phyloP scores from a whole-genome alignment of 805 yeast species.

The Priceomyces melissophilus region DNA sequence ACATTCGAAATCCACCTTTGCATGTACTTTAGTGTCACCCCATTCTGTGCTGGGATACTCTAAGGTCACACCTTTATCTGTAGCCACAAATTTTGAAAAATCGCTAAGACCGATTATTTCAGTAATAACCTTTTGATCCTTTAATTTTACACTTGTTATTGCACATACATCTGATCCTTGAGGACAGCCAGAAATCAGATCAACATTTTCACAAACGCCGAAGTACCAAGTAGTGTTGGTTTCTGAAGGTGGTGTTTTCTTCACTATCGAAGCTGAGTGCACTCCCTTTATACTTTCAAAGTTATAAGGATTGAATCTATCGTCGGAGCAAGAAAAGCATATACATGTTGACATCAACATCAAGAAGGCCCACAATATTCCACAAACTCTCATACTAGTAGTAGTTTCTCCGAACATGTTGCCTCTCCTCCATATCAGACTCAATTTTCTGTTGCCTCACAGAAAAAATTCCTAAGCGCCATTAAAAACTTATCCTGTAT shows the following conservation, averaged over 20 bases:
- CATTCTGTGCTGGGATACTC: constrained; percentile 55
- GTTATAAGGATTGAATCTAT: constrained; percentile 37
- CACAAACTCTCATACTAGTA: too few species aligned
- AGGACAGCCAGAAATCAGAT: constrained; percentile 54
- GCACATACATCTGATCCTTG: constrained; percentile 78
- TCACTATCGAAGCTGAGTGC: constrained; percentile 35
- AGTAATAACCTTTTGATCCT: constrained; percentile 38
- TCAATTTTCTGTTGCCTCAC: too few species aligned
- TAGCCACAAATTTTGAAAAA: constrained; percentile 22
- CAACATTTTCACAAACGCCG: constrained; percentile 62
- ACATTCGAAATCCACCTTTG: constrained; percentile 49
- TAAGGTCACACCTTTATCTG: constrained; percentile 33
- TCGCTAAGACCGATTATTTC: constrained; percentile 60
- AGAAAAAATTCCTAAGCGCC: too few species aligned
- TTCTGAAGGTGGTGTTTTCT: constrained; percentile 76
- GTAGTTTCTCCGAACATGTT: too few species aligned
- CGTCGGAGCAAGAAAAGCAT: constrained; percentile 9
- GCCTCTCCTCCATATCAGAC: too few species aligned
- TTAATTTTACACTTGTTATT: constrained; percentile 49
- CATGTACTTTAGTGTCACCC: constrained; percentile 59
- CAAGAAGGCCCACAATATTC: constrained; percentile 12
- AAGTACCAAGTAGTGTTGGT: constrained; percentile 64
- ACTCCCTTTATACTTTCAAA: constrained; percentile 49
- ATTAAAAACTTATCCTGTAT: too few species aligned
- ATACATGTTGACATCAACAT: constrained; percentile 20